A percentile compares a stretch with the other conserved stretches of the same genome.
phyloP scores from a whole-genome alignment of 805 yeast species.

The Kluyveromyces nonfermentans region DNA sequence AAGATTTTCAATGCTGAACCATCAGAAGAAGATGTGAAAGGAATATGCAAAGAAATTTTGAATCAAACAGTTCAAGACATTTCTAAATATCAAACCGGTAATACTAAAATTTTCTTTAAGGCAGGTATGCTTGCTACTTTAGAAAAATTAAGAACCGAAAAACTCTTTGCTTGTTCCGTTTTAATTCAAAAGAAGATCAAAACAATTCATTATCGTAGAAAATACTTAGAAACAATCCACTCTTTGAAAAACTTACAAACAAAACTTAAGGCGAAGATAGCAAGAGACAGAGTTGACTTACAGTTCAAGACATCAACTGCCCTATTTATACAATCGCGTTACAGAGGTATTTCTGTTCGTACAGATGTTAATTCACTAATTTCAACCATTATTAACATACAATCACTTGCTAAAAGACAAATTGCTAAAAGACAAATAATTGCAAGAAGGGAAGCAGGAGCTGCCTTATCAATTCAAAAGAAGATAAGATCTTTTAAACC shows the following conservation, averaged over 20 bases:
- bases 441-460: constrained; percentile 43
- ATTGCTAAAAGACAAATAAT: constrained; percentile 43
- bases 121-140: constrained; percentile 93
- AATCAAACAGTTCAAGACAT: constrained; percentile 53
- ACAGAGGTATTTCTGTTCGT: constrained; percentile 48
- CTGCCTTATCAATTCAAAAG: constrained; percentile 68
- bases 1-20: constrained; percentile 44
- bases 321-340: constrained; percentile 54
- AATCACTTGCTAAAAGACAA: constrained; percentile 43
- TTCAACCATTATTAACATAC: constrained; percentile 33
- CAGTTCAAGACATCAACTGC: constrained; percentile 59
- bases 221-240: constrained; percentile 43
- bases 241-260: constrained; percentile 54
- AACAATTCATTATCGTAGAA: constrained; percentile 51
- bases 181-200: constrained; percentile 78
- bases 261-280: constrained; percentile 50
- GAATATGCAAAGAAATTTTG: constrained; percentile 61
- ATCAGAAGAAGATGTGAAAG: constrained; percentile 46
- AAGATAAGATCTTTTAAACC: constrained; percentile 59
- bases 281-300: constrained; percentile 44
- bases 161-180: constrained; percentile 68
- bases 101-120: constrained; percentile 87
- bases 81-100: constrained; percentile 77
- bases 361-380: constrained; percentile 24
- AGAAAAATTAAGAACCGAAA: constrained; percentile 76